Evolutionary conservation across 768 basidiomycete genomes (phyloP), one percentile per base, ranked within the genome.

Genomic region (Phanerodontia chrysosporium): DNA sequence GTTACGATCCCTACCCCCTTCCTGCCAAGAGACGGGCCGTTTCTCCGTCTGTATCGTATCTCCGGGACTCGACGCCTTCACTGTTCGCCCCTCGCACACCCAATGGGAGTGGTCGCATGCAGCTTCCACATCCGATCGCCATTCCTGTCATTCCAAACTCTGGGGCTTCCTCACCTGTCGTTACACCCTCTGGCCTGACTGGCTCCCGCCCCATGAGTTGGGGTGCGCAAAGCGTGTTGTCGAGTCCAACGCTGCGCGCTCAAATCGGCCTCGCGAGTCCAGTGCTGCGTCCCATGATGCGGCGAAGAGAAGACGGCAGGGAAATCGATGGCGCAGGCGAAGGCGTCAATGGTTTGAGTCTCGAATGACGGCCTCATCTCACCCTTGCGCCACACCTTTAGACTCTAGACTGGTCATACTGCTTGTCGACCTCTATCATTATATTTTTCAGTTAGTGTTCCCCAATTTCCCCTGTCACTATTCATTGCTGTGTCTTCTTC

Each of bases 301-400:
- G 89, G 51, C 66, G 74, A 22, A 67, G 73, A 45, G 77, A 78
- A 35, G 69, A 70, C 24, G 46, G 82, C 28, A 79, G 81, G 58
- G 89, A 90, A 60, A 76, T 92, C 8, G 89, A 89, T 64, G 88
- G 89, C 36, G 87, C 90, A 16, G 90, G 88, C 5, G 89, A 91
- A 60, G 89, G 81, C 12, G 90, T 92, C 35, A 79, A 83, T 61
- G 78, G 87, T 22, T 72, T 92, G 65, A 85, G 71, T 21, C 73
- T 81, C 4, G 69, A 54, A 32, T 72, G 59, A 68, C 16, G 18
- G 28, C 21, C 48, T 25, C n/a, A n/a, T n/a, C n/a, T n/a, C 28
- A 25, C 48, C 48, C 8, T 14, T 25, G 7, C 48, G 12, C 48
- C 48, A 45, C 39, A 5, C 27, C n/a, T 13, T 45, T 22, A 35